Base-by-base conservation (phyloP, 805 yeast species). In the Yarrowia alimentaria region DNA sequence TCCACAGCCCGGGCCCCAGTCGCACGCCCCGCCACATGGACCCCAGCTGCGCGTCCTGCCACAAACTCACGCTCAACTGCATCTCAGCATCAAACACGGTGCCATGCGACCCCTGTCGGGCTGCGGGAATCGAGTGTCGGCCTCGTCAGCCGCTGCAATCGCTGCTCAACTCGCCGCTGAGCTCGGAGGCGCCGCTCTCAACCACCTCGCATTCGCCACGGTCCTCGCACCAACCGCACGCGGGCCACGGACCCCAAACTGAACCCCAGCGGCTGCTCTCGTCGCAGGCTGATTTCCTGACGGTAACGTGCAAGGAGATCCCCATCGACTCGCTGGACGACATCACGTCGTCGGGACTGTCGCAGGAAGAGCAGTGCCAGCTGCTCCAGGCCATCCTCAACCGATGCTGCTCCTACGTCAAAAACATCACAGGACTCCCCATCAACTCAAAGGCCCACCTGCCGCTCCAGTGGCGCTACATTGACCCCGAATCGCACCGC, bases 31-130 rank as follows among this genome's bases (percentile, higher is more conserved):
- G 22, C 11, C 42, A 35, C 20, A 28, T 22, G 13, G 43, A 37
- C 3, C 43, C 43, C 8, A 20, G 21, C 2, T 37, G 43, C 9
- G 24, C 43, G n/a, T 37, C 43, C 14, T 37, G 43, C 30, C 6
- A 25, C 20, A 37, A 37, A 7, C 43, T 37, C 30, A 37, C 25
- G 43, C 24, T 37, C 43, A 37, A 37, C 43, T 37, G 43, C 43
- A 37, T 37, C 12, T 37, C 43, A 21, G 24, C 24, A 9, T 9
- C 9, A 21, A 21, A 9, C 24, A 21, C 24, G 9, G 24, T 9
- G 8, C 24, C 24, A 21, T 9, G 24, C 8, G 8, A 21, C 24
- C 24, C 24, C 9, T 21, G 24, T 21, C 24, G 24, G n/a, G n/a
- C n/a, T n/a, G n/a, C n/a, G n/a, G n/a, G n/a, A n/a, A n/a, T n/a